Base-by-base conservation (phyloP, 495 filamentous ascomycete species). In the Neurospora sp. region DNA sequence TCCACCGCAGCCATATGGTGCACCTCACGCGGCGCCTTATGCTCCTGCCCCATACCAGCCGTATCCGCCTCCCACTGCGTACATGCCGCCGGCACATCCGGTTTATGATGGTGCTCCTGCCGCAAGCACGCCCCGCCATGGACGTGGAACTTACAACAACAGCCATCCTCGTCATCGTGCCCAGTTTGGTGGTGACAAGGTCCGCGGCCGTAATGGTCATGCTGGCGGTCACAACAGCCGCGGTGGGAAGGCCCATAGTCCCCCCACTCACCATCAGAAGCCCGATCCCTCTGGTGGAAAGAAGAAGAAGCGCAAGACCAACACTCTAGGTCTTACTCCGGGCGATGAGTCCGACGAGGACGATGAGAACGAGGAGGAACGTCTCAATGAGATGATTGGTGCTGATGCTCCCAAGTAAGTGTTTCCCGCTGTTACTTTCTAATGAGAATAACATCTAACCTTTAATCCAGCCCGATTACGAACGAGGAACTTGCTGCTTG, bases 241-340 rank as follows among this genome's bases (percentile, higher is more conserved):
- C 27, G 54, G 54, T 35, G 54, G 54, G 69, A 80, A 74, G 37
- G 75, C 80, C 2, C 78, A 81, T 42, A 81, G 82, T 38, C 75
- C 81, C 37, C 78, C 79, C 16, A 80, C 81, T 37, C 76, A 74
- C 88, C 92, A 72, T 91, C 89, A 90, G 75, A 90, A 91, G 84
- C 89, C 90, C 87, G 85, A 87, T 84, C 81, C 82, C 75, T 88
- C 89, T 49, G 82, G 84, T 0, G 81, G 81, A 35, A 92, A 91
- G 82, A 95, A 95, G 80, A 93, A 92, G 85, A 92, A 92, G 85
- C 84, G 91, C 69, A 90, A 89, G 78, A 90, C 90, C 60, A 94
- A 96, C 70, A 90, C 91, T 39, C 88, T 97, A 10, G 94, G 94
- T 23, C 80, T 97, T 72, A 94, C 92, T 2, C 94, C 92, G 14